Conservation (phyloP, 1,139 yeast species). For the Geotrichum cucujoidarum region DNA sequence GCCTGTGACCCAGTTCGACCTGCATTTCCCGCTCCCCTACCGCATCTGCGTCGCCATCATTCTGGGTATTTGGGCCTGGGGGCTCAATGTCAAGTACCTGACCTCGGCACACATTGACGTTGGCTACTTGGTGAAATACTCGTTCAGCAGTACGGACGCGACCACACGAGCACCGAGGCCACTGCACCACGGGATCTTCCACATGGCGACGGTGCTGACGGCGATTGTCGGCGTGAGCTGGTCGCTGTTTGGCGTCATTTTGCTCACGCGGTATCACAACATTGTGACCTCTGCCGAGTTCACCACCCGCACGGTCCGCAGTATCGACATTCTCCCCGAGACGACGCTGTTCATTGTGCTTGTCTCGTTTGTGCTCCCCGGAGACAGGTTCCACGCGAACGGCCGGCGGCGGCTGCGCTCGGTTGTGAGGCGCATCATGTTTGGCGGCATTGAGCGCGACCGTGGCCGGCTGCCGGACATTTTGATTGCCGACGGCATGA, state of each 20-base stretch:
- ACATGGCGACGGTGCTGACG: conserved; percentile 29
- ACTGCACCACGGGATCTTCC: conserved; percentile 27
- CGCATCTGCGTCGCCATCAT: conserved; percentile 44
- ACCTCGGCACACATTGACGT: conserved; percentile 40
- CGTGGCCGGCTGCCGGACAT: conserved; percentile 64
- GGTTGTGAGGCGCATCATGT: conserved; percentile 49
- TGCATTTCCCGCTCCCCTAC: conserved; percentile 46
- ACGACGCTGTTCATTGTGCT: conserved; percentile 33
- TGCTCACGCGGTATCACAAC: conserved; percentile 5
- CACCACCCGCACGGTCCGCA: conserved; percentile 1
- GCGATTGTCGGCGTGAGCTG: conserved; percentile 13
- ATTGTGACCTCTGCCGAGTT: neutral
- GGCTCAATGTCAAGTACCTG: conserved; percentile 40
- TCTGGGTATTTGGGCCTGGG: conserved; percentile 51
- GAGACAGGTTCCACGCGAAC: conserved; percentile 25
- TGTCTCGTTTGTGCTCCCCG: conserved; percentile 30
- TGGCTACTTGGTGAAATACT: conserved; percentile 38
- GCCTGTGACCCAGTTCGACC: conserved; percentile 32
- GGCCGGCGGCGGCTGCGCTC: conserved; percentile 31
- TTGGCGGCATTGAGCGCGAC: conserved; percentile 52
- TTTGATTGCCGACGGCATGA: conserved; percentile 70
- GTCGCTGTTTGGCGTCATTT: conserved; percentile 12
- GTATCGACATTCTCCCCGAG: conserved; percentile 36
- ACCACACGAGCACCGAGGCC: conserved; percentile 13
- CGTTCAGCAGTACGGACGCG: conserved; percentile 5